Evolutionary conservation across 2,329 filamentous ascomycete genomes (phyloP).

Genomic region (Ceratocystis huliohia): DNA sequence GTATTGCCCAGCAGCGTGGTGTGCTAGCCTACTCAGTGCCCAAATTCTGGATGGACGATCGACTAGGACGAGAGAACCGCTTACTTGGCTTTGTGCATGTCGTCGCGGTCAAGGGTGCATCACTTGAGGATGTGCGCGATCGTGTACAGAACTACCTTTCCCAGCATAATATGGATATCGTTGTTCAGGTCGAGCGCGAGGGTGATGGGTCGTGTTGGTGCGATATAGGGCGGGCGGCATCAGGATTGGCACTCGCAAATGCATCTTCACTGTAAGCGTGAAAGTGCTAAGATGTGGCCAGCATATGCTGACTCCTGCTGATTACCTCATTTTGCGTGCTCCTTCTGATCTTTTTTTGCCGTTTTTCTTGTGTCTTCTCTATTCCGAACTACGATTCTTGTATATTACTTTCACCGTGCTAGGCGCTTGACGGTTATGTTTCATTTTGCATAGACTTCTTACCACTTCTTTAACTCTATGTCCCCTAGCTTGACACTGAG

Average conservation of each 20-base stretch:
- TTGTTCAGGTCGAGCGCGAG: slow-evolving; percentile 79
- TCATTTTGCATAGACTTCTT: neutral
- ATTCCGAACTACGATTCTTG: slow-evolving; percentile 1
- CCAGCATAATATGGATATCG: slow-evolving; percentile 61
- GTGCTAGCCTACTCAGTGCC: slow-evolving; percentile 78
- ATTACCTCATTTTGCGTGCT: neutral
- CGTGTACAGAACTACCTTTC: slow-evolving; percentile 60
- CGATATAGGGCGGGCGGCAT: slow-evolving; percentile 28
- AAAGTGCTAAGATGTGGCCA: too few species aligned
- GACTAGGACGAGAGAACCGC: slow-evolving; percentile 31
- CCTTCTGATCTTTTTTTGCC: neutral
- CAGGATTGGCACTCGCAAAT: slow-evolving; percentile 1
- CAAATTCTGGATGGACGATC: slow-evolving; percentile 84
- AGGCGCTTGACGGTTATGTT: neutral
- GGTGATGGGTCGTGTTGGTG: slow-evolving; percentile 58
- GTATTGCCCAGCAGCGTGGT: slow-evolving; percentile 67
- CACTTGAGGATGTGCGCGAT: slow-evolving; percentile 71
- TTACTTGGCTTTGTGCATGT: slow-evolving; percentile 80
- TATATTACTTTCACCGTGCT: neutral
- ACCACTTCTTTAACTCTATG: neutral
- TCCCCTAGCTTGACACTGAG: neutral
- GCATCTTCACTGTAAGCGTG: neutral
- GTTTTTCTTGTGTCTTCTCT: neutral
- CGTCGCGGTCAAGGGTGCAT: slow-evolving; percentile 56
- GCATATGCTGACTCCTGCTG: neutral